These are phyloP conservation scores for Cryptococcus sp. DNA, from an alignment of 1,284 basidiomycete genomes.

Conservation along the genomic window DNA sequence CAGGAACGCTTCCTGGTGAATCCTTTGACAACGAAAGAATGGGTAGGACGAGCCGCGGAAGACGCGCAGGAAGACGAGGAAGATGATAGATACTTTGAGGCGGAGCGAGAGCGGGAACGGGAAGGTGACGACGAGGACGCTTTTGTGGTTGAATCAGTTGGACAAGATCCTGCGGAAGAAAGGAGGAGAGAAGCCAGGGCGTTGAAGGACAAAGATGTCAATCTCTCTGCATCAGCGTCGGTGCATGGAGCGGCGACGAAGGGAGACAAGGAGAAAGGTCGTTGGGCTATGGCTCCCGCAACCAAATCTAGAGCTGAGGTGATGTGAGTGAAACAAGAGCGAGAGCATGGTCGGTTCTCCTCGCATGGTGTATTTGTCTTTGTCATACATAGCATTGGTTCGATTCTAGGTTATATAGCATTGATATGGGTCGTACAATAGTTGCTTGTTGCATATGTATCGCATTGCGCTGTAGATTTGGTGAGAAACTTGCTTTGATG, in stretches of 20 bases:
- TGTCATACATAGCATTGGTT: background rate
- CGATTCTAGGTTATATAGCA: background rate
- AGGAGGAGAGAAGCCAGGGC: background rate
- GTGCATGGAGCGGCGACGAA: background rate
- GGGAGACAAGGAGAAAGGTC: background rate
- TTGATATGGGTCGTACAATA: background rate
- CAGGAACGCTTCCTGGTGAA: conserved; percentile 41
- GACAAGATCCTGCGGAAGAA: background rate
- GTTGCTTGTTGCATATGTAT: conserved; percentile 5
- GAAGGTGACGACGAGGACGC: conserved; percentile 1
- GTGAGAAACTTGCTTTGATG: background rate
- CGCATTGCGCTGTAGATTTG: conserved; percentile 17
- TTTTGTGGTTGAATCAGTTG: conserved; percentile 8
- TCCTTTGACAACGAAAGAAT: conserved; percentile 26
- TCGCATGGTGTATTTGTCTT: background rate
- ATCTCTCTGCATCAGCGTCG: background rate
- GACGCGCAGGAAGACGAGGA: conserved; percentile 23
- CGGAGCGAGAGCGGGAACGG: conserved; percentile 19
- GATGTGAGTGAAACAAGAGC: too few species aligned
- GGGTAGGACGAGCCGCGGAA: conserved; percentile 9
- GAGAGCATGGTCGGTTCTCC: too few species aligned
- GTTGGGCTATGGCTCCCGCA: background rate
- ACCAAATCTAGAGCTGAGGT: too few species aligned
- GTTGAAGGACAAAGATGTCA: conserved; percentile 17
- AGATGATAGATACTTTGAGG: conserved; percentile 25